phyloP scores from a whole-genome alignment of 371 early-diverging fungal genomes.

The Mucor saturninus region DNA sequence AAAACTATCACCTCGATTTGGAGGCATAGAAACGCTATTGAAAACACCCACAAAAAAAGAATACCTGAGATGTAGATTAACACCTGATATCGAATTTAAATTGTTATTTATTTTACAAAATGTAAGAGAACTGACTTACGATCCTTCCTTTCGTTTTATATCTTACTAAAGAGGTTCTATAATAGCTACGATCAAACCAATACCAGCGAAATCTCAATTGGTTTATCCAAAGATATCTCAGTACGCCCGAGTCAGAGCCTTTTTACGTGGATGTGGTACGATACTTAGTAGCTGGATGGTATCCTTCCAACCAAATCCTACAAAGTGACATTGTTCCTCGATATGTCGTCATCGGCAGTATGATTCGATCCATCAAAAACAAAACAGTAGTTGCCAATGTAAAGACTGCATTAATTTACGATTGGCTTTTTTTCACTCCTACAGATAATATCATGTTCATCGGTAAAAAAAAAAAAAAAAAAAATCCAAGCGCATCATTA shows the following conservation, averaged over 20 bases:
- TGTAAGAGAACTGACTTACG: conserved; percentile 36
- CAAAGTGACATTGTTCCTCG: conserved; percentile 79
- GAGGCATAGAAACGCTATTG: conserved; percentile 51
- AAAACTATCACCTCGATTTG: conserved; percentile 60
- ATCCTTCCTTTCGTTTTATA: too few species aligned
- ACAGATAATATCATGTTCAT: conserved; percentile 81
- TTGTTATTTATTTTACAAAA: conserved; percentile 72
- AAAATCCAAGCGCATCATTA: not conserved
- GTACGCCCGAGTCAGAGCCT: conserved; percentile 64
- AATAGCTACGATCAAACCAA: conserved; percentile 51
- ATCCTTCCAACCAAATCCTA: conserved; percentile 78
- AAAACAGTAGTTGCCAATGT: conserved; percentile 67
- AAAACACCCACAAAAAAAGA: conserved; percentile 67
- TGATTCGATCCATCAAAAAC: conserved; percentile 64
- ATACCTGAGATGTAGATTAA: conserved; percentile 65
- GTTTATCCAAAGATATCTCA: conserved; percentile 70
- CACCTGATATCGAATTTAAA: conserved; percentile 76
- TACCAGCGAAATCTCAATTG: conserved; percentile 68
- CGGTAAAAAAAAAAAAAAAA: conserved; percentile 38
- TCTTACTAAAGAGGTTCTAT: too few species aligned
- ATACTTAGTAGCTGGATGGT: conserved; percentile 77
- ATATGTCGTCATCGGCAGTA: conserved; percentile 71
- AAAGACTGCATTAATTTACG: conserved; percentile 75
- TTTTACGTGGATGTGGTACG: conserved; percentile 76
- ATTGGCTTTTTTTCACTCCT: conserved; percentile 78